Conservation (phyloP, 768 basidiomycete genomes). For the Leccinum barrowsii region DNA sequence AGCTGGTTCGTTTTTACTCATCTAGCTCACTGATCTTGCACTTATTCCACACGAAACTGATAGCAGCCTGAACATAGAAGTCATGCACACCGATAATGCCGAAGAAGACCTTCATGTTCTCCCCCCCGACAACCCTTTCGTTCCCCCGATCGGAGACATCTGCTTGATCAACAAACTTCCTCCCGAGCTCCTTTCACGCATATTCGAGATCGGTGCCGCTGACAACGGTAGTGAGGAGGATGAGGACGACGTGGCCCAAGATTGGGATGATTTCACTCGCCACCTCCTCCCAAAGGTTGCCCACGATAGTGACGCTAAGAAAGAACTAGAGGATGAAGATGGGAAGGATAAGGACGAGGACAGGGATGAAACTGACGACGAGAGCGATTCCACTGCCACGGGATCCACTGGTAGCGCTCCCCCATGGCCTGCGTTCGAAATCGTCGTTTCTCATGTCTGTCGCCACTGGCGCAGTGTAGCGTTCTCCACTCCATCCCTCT, state of each 20-base stretch:
- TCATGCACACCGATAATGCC: not conserved
- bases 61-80: not conserved
- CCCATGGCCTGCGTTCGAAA: slow-evolving; percentile 39
- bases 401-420: slow-evolving; percentile 1
- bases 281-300: slow-evolving; percentile 35
- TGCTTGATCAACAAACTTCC: slow-evolving; percentile 55
- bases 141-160: slow-evolving; percentile 37
- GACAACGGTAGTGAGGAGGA: slow-evolving; percentile 37
- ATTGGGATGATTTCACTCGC: slow-evolving; percentile 1
- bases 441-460: slow-evolving; percentile 62
- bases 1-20: not conserved
- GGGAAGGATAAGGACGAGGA: not conserved
- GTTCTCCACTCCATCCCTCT: slow-evolving; percentile 51
- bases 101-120: slow-evolving; percentile 14
- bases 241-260: slow-evolving; percentile 30
- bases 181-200: slow-evolving; percentile 52
- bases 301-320: slow-evolving; percentile 3
- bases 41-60: not conserved
- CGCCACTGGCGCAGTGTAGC: slow-evolving; percentile 54
- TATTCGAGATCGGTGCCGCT: slow-evolving; percentile 48
- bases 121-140: slow-evolving; percentile 45
- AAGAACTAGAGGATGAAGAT: not conserved
- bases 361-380: not conserved
- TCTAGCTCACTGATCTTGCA: not conserved
- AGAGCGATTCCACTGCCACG: slow-evolving; percentile 1